phyloP scores from a whole-genome alignment of 1,284 basidiomycete species.

The Singerocomus inundabilis region DNA sequence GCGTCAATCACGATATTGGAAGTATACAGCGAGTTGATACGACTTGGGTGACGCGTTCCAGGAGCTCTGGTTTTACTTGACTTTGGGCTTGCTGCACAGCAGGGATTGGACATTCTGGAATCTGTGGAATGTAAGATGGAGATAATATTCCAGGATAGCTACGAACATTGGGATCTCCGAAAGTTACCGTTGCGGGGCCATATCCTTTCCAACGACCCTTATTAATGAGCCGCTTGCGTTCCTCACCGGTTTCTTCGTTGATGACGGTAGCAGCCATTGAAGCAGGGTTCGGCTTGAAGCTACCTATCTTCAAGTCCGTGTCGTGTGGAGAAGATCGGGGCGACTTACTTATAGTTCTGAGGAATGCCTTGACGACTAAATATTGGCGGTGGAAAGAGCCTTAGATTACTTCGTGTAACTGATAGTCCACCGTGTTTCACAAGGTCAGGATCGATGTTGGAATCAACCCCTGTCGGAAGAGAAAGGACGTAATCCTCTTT shows the following conservation, averaged over 20 bases:
- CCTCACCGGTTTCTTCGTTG: constrained; percentile 76
- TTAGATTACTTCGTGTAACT: constrained; percentile 52
- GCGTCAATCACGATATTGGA: constrained; percentile 3
- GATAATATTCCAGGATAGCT: not conserved
- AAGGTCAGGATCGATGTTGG: constrained; percentile 38
- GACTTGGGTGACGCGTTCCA: constrained; percentile 62
- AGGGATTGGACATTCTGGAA: constrained; percentile 64
- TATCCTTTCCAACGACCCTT: constrained; percentile 77
- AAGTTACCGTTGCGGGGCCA: constrained; percentile 68
- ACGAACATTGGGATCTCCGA: constrained; percentile 57
- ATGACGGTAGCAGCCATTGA: constrained; percentile 64
- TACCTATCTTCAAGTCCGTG: constrained; percentile 30
- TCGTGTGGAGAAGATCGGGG: not conserved
- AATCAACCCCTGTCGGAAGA: constrained; percentile 22
- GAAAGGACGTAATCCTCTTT: constrained; percentile 57
- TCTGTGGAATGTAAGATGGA: constrained; percentile 36
- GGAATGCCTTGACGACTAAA: constrained; percentile 79
- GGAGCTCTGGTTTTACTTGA: constrained; percentile 58
- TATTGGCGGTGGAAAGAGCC: constrained; percentile 78
- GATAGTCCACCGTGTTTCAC: constrained; percentile 12
- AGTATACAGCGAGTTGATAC: constrained; percentile 10
- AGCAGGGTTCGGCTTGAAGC: constrained; percentile 75
- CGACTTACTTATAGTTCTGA: constrained; percentile 69
- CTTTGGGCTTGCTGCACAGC: constrained; percentile 52
- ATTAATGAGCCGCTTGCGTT: constrained; percentile 77